Conservation (phyloP, 495 filamentous ascomycete genomes). For the Xylaria venustula region DNA sequence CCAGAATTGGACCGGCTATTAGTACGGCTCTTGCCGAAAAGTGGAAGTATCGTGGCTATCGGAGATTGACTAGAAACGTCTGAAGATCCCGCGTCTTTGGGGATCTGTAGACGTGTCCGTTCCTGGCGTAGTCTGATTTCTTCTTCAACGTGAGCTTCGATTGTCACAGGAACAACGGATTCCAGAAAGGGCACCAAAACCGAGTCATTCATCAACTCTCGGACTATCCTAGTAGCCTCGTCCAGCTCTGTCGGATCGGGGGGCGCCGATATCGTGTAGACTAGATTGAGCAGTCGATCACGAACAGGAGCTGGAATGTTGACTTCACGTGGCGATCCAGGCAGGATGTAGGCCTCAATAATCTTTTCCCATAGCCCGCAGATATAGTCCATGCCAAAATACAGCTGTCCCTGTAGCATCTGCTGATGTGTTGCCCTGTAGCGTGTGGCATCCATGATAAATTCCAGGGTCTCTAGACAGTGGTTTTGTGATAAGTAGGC, state of each 20-base stretch:
- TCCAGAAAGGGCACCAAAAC: slow-evolving; percentile 83
- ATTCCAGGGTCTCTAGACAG: slow-evolving; percentile 94
- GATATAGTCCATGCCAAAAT: slow-evolving; percentile 65
- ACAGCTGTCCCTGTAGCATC: slow-evolving; percentile 15
- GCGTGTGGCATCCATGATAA: slow-evolving; percentile 92
- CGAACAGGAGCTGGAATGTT: slow-evolving; percentile 88
- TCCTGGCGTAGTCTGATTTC: slow-evolving; percentile 35
- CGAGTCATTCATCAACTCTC: slow-evolving; percentile 96
- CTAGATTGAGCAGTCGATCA: slow-evolving; percentile 69
- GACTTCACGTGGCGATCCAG: slow-evolving; percentile 82
- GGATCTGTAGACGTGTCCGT: slow-evolving; percentile 38
- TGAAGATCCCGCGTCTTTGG: slow-evolving; percentile 32
- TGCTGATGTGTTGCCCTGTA: slow-evolving; percentile 71
- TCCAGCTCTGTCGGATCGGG: slow-evolving; percentile 78
- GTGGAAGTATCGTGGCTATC: slow-evolving; percentile 42
- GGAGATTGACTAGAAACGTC: slow-evolving; percentile 44
- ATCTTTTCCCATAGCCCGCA: slow-evolving; percentile 69
- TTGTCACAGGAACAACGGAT: slow-evolving; percentile 42
- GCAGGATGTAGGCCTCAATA: slow-evolving; percentile 72
- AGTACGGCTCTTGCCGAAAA: slow-evolving; percentile 40
- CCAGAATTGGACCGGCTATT: slow-evolving; percentile 38
- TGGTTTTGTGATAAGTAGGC: slow-evolving; percentile 97
- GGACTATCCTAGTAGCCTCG: slow-evolving; percentile 85
- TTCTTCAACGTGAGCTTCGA: slow-evolving; percentile 29
- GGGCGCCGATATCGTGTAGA: slow-evolving; percentile 55